Base-by-base conservation (phyloP, 345 rosid species). In the Passiflora organensis region DNA sequence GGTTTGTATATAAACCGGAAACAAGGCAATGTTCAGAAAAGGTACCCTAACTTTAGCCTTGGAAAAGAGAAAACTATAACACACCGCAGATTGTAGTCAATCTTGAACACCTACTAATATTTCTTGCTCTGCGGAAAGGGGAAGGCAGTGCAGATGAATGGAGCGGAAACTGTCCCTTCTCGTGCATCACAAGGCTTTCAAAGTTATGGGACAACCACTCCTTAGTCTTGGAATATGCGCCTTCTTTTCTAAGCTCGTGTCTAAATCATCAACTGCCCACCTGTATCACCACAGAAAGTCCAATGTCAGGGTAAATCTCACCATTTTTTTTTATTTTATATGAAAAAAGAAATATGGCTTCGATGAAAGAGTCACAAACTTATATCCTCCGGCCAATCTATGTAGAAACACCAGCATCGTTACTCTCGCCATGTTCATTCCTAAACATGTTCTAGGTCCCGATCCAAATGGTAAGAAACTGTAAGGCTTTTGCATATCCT, bases 151-250 rank as follows among this genome's bases (percentile, higher is more conserved):
- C 34, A 28, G 34, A 28, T 8, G 8, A 28, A 28, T 28, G 34
- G 34, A 28, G 8, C 3, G 8, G 34, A 8, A 28, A 28, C 8
- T 8, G 8, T 28, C 34, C 34, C 34, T 2, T 3, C 34, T 28
- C 34, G 34, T 28, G 34, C 34, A 28, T 28, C 43, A 60, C 12
- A 67, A 59, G 32, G 82, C 64, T 66, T 70, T 56, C 22, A 79
- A 56, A 20, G 82, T 79, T 44, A 79, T 79, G 32, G 87, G 84
- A 59, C 72, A 79, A 10, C 87, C 87, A 53, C 80, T 82, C 55
- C 56, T 72, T 11, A 82, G 68, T 53, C 78, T 63, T 20, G 84
- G 82, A 60, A 79, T 79, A 59, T 66, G 78, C 5, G 74, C 49
- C 67, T 62, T 72, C 66, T 62, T 75, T 54, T 77, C 82, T 32